phyloP scores from a whole-genome alignment of 805 yeast species.

The Cyberlindnera mrakii region DNA sequence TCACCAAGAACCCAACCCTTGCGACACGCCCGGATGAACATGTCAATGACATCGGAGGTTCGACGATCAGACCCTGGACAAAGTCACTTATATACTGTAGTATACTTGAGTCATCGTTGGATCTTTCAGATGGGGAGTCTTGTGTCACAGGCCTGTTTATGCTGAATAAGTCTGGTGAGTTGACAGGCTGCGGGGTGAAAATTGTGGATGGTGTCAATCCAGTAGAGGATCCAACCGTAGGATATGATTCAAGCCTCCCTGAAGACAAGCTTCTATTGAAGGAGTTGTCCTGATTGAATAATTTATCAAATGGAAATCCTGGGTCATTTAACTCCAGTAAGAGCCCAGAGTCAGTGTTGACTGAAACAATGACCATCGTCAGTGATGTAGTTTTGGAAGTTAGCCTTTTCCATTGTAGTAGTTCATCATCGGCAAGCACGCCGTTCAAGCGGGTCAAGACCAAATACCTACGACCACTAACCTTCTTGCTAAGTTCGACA shows the following conservation, averaged over 20 bases:
- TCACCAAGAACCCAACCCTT: slow-evolving; percentile 61
- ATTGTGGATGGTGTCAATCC: slow-evolving; percentile 23
- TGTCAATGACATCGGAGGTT: slow-evolving; percentile 57
- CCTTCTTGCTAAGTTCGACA: slow-evolving; percentile 30
- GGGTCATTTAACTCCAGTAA: slow-evolving; percentile 28
- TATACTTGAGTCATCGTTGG: slow-evolving; percentile 12
- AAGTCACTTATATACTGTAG: slow-evolving; percentile 47
- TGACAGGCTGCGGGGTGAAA: slow-evolving; percentile 22
- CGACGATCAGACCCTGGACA: slow-evolving; percentile 52
- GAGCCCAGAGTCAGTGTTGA: slow-evolving; percentile 50
- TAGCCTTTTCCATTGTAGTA: slow-evolving; percentile 71
- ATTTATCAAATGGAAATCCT: slow-evolving; percentile 28
- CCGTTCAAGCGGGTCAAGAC: slow-evolving; percentile 67
- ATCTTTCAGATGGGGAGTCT: slow-evolving; percentile 17
- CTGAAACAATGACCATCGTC: slow-evolving; percentile 64
- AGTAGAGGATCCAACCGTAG: slow-evolving; percentile 23
- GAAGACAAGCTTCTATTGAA: slow-evolving; percentile 5
- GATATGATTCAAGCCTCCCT: slow-evolving; percentile 13
- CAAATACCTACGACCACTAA: slow-evolving; percentile 44
- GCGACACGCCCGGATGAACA: slow-evolving; percentile 68
- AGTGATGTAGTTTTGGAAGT: slow-evolving; percentile 51
- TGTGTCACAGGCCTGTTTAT: slow-evolving; percentile 5
- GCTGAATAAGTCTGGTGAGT: slow-evolving; percentile 24
- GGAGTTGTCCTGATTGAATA: slow-evolving; percentile 23
- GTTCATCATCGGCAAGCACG: slow-evolving; percentile 75